Evolutionary conservation across 2,329 filamentous ascomycete genomes (phyloP).

Genomic region (Penicillium sp.): DNA sequence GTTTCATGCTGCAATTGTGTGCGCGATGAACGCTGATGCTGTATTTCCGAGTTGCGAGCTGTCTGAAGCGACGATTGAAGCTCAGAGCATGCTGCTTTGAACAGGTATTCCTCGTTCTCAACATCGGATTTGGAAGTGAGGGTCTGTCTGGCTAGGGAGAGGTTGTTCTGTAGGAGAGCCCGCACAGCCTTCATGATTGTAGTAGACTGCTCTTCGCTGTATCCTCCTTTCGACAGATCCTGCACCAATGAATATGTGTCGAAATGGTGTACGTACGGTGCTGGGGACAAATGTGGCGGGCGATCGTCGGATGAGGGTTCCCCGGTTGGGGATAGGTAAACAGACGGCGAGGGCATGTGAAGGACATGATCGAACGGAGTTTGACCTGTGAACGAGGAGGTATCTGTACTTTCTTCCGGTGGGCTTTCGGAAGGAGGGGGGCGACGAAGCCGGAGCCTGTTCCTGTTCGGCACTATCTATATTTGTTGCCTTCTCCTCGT

Average conservation of each 20-base stretch:
- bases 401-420: constrained; percentile 17
- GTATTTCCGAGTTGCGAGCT: constrained; percentile 70
- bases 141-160: constrained; percentile 74
- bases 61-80: constrained; percentile 82
- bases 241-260: constrained; percentile 89
- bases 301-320: constrained; percentile 39
- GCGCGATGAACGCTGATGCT: constrained; percentile 77
- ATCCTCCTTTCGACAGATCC: constrained; percentile 69
- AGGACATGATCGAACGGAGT: constrained; percentile 41
- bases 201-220: constrained; percentile 70
- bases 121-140: constrained; percentile 88
- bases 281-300: constrained; percentile 64
- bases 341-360: constrained; percentile 42
- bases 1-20: constrained; percentile 88
- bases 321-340: constrained; percentile 31
- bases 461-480: constrained; percentile 15
- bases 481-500: constrained; percentile 21
- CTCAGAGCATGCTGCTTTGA: constrained; percentile 89
- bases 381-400: constrained; percentile 14
- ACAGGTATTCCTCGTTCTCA: constrained; percentile 93
- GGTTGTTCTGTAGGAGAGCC: constrained; percentile 70
- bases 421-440: constrained; percentile 7
- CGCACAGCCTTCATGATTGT: constrained; percentile 92
- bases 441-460: constrained; percentile 5
- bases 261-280: constrained; percentile 91